A percentile compares a stretch with the other conserved stretches of the same genome.
Evolutionary conservation across 345 rosid species (phyloP).

Genomic region (Conringia planisiliqua): DNA sequence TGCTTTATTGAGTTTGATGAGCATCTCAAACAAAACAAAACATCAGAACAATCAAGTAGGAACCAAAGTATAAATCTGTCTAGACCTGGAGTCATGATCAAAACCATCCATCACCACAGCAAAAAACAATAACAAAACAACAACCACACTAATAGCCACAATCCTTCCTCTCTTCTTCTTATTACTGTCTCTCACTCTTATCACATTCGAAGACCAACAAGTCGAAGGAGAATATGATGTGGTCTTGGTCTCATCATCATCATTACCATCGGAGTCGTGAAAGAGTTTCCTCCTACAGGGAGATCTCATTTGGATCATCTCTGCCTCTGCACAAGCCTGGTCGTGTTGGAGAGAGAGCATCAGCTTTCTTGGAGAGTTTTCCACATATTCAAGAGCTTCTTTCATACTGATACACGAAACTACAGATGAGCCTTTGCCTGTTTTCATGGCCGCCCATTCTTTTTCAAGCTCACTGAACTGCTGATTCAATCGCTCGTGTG

Average conservation of each 20-base stretch:
- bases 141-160: background rate
- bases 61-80: constrained; percentile 17
- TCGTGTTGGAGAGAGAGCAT: constrained; percentile 49
- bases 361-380: constrained; percentile 46
- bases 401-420: constrained; percentile 29
- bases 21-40: background rate
- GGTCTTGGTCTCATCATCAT: background rate
- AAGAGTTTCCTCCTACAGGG: constrained; percentile 26
- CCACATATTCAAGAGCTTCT: constrained; percentile 27
- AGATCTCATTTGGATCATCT: constrained; percentile 5
- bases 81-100: background rate
- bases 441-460: constrained; percentile 45
- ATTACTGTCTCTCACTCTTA: background rate
- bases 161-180: background rate
- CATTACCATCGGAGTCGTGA: constrained; percentile 2
- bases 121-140: constrained; percentile 16
- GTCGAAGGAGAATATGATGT: background rate
- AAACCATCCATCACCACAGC: background rate
- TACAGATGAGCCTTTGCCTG: constrained; percentile 26
- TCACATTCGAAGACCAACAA: constrained; percentile 25
- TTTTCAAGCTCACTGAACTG: constrained; percentile 30
- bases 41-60: constrained; percentile 8
- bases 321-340: background rate
- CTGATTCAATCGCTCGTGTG: constrained; percentile 26
- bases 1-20: background rate